phyloP scores from a whole-genome alignment of 78 protist genomes.

The Dictyostelium capitatum region DNA sequence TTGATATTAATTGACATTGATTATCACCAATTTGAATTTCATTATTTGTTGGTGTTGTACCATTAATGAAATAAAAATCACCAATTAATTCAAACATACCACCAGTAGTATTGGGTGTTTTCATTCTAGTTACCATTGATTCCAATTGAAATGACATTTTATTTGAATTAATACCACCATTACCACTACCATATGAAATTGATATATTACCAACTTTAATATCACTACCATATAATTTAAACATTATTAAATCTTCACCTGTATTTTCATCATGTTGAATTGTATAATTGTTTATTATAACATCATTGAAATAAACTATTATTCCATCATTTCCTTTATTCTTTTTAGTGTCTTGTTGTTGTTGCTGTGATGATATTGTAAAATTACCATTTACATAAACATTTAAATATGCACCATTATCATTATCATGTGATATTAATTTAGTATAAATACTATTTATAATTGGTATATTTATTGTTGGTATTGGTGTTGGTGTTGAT shows the following conservation, averaged over 20 bases:
- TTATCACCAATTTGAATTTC: neutral
- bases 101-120: neutral
- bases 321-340: neutral
- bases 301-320: neutral
- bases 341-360: neutral
- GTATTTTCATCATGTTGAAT: neutral
- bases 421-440: neutral
- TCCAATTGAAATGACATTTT: slow-evolving; percentile 2
- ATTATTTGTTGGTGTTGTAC: neutral
- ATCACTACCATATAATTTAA: neutral
- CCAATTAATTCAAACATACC: neutral
- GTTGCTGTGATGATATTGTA: no score
- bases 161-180: neutral
- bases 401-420: neutral
- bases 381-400: slow-evolving; percentile 16
- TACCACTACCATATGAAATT: neutral
- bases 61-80: neutral
- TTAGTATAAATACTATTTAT: neutral
- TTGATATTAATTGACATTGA: neutral
- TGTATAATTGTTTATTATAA: neutral
- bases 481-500: neutral
- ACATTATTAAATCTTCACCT: neutral
- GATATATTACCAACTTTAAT: neutral
- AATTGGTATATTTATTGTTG: neutral
- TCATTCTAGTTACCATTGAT: neutral